Percentiles rank a stretch among this genome's conserved stretches.
Conservation (phyloP, 495 filamentous ascomycete genomes). For the Hyaloscypha hepaticicola region DNA sequence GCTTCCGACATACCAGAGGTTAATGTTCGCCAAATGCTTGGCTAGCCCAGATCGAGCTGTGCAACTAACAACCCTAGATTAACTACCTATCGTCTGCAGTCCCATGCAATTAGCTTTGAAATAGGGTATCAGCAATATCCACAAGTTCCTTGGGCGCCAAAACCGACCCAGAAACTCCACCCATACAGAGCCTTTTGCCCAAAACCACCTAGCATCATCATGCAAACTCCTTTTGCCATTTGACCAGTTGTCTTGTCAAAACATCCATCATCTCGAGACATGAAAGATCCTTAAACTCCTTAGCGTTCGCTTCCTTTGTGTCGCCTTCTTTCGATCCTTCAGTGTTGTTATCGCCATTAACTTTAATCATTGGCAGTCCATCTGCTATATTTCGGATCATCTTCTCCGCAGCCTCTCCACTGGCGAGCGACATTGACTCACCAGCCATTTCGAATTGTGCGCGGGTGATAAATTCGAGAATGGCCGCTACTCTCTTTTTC, state of each 20-base stretch:
- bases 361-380: constrained; percentile 35
- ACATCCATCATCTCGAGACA: constrained; percentile 83
- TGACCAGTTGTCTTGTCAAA: constrained; percentile 69
- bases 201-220: constrained; percentile 9
- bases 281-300: constrained; percentile 63
- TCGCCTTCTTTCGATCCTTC: constrained; percentile 7
- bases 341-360: constrained; percentile 34
- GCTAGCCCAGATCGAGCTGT: neutral
- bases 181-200: neutral
- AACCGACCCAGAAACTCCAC: neutral
- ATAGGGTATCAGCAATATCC: neutral
- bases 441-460: constrained; percentile 88
- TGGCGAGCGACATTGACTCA: constrained; percentile 34
- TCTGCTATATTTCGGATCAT: constrained; percentile 26
- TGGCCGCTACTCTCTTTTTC: constrained; percentile 77
- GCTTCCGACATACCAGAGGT: too few relatives aligned
- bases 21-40: neutral
- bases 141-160: neutral
- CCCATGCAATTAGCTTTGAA: neutral
- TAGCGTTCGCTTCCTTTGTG: constrained; percentile 2
- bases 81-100: neutral
- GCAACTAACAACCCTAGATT: neutral
- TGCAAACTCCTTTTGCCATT: constrained; percentile 67
- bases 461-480: constrained; percentile 86
- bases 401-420: constrained; percentile 19